Evolutionary conservation across 2,329 filamentous ascomycete species (phyloP).

Genomic region (Nakataea oryzae): DNA sequence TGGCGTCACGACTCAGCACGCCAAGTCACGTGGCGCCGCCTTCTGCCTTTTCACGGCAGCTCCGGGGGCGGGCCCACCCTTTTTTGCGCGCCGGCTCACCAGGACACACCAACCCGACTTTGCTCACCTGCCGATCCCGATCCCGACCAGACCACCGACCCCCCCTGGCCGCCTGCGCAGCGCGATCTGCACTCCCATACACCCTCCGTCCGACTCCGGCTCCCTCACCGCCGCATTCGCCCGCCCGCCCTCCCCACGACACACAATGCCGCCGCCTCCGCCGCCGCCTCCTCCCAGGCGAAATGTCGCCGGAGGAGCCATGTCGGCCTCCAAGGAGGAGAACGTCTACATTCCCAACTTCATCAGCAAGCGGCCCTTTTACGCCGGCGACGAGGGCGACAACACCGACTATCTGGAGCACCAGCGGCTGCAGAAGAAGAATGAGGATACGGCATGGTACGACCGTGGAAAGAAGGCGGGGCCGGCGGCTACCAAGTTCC

Average conservation of each 20-base stretch:
- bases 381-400: constrained; percentile 66
- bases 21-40: background rate
- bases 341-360: constrained; percentile 98
- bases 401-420: constrained; percentile 85
- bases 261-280: background rate
- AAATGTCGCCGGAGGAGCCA: background rate
- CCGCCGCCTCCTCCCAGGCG: constrained; percentile 2
- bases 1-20: background rate
- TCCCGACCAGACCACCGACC: no score
- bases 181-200: background rate
- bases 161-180: no score
- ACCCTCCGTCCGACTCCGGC: no score
- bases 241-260: no score
- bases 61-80: no score
- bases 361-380: constrained; percentile 97
- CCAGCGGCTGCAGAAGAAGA: constrained; percentile 75
- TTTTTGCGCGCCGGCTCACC: no score
- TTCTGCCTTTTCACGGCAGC: no score
- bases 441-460: constrained; percentile 78
- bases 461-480: constrained; percentile 77
- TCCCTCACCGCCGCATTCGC: background rate
- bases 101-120: no score
- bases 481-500: constrained; percentile 88
- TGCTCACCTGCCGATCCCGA: no score
- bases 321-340: constrained; percentile 55